Conservation (phyloP, 108 stramenopile species). For the Chaetoceros muelleri region DNA sequence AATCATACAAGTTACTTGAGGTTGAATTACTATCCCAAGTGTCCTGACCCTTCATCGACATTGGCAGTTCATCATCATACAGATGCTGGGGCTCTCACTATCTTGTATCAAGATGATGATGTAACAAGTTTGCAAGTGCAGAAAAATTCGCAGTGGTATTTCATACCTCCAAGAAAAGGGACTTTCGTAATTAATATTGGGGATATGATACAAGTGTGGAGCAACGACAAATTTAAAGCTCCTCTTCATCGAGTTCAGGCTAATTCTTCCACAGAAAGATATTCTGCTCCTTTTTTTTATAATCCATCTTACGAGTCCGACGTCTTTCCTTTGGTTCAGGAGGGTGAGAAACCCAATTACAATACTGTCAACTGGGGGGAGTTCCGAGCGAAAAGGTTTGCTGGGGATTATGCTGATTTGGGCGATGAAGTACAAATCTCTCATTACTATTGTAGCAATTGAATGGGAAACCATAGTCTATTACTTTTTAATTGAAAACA, state of each 20-base stretch:
- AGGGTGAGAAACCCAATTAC: slow-evolving; percentile 17
- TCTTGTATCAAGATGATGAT: slow-evolving; percentile 78
- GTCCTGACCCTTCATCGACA: slow-evolving; percentile 4
- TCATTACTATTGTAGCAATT: too few species aligned
- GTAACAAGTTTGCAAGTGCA: slow-evolving; percentile 49
- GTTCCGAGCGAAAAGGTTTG: slow-evolving; percentile 76
- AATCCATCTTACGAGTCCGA: slow-evolving; percentile 70
- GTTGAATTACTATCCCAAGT: slow-evolving; percentile 79
- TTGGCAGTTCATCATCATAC: slow-evolving; percentile 80
- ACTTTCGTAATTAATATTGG: slow-evolving; percentile 91
- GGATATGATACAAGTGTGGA: slow-evolving; percentile 90
- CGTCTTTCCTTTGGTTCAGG: slow-evolving; percentile 28
- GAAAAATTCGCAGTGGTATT: slow-evolving; percentile 47
- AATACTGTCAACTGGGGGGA: slow-evolving; percentile 65
- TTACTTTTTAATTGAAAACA: slow-evolving; percentile 33
- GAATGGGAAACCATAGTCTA: too few species aligned
- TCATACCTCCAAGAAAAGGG: slow-evolving; percentile 63
- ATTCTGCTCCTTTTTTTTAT: slow-evolving; percentile 91
- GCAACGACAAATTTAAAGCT: slow-evolving; percentile 75
- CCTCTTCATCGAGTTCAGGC: slow-evolving; percentile 88
- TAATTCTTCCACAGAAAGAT: slow-evolving; percentile 39
- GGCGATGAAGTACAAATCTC: slow-evolving; percentile 75
- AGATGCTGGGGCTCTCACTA: slow-evolving; percentile 87
- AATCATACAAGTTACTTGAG: slow-evolving; percentile 78
- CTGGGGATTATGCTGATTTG: slow-evolving; percentile 74